Base-by-base conservation (phyloP, 306 rosid species). In the Erythrophleum fordii region DNA sequence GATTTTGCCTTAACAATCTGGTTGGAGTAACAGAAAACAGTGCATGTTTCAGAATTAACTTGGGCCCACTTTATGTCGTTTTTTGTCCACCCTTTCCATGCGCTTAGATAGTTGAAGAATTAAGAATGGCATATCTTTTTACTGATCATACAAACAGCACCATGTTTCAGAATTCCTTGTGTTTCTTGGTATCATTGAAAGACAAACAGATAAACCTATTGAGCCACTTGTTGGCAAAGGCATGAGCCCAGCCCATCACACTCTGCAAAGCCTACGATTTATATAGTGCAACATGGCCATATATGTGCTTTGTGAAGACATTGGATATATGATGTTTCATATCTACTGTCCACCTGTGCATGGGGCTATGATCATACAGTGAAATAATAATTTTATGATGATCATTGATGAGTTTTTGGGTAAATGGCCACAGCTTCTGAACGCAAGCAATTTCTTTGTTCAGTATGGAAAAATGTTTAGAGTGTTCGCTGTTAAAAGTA, bases 401-500 rank as follows among this genome's bases (percentile, higher is more conserved):
- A 12, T 39, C 29, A 1, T 42, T 16, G 49, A n/a, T 51, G 51
- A 14, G 48, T 20, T 75, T 41, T 55, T 68, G 69, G 69, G 31
- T 20, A 52, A 68, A 59, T 55, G 45, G 29, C 8, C 11, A 10
- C 10, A 41, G 71, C 28, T 69, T 44, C 77, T 16, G 11, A 69
- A 9, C 48, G 56, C 28, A 0, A 44, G 82, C 70, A 58, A 69
- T 53, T 42, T 69, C 44, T 69, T 42, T 41, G 35, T 78, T 66
- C 59, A n/a, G 29, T 77, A 12, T 67, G 34, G 34, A 31, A 31
- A 31, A 31, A 31, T 31, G 34, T 31, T 31, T 31, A 31, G 34
- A 31, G 34, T 31, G n/a, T 16, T 17, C 16, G 55, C 55, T 49
- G 55, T 8, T 49, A 20, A 49, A 16, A 49, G n/a, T 49, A 5